Base-by-base conservation (phyloP, 257 asterid genomes). In the Jacaranda mimosifolia region DNA sequence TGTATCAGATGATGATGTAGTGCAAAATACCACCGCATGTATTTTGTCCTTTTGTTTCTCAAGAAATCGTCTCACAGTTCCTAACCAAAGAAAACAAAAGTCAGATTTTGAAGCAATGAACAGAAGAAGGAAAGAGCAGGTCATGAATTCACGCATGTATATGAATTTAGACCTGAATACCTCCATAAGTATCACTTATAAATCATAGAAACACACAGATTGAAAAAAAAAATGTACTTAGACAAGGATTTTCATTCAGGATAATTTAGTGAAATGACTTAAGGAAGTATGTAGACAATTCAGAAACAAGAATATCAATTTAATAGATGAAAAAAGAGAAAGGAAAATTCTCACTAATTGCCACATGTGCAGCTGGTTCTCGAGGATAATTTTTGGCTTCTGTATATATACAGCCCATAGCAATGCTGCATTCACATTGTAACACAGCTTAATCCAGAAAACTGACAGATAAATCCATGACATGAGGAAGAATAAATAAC, bases 311-410 rank as follows among this genome's bases (percentile, higher is more conserved):
- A 77, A 73, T 51, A 38, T 49, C 12, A 64, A 79, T 55, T 38
- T n/a, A 36, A 58, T 2, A 68, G 40, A 57, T 45, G 12, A 68
- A 15, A 40, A 51, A 57, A 18, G 9, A 46, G 18, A 21, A 21
- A 74, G 70, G 38, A 73, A 76, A 46, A 74, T 65, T 43, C 97
- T 86, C 75, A 93, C 99, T 89, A 80, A 96, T 96, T 78, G 99
- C 98, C 72, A 96, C 99, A 76, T 96, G 99, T 6, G 97, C 97
- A 84, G 99, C 98, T 67, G 96, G 99, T 91, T 96, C 99, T 78
- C 99, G 91, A 7, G 98, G 99, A 85, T 93, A 96, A 82, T 88
- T 90, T 82, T 96, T 96, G 82, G 97, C 82, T 84, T 96, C 98
- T 6, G 97, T 91, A 83, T 96, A 93, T 74, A 96, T 90, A 85